phyloP scores from a whole-genome alignment of 345 rosid species.

The Sisymbrium altissimum region DNA sequence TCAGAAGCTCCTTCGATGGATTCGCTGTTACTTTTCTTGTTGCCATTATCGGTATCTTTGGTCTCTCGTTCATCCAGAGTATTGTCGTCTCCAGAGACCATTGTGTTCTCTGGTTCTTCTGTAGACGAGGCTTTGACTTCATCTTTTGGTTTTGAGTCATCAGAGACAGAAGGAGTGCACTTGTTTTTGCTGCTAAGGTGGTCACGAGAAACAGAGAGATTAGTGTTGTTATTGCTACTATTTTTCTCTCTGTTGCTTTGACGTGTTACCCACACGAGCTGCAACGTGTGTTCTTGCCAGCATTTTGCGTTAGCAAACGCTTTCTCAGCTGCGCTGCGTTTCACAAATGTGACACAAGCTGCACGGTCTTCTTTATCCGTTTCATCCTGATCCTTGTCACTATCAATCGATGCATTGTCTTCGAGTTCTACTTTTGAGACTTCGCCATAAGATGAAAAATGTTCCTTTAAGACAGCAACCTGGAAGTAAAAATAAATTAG shows the following conservation, averaged over 20 bases:
- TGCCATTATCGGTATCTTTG: constrained; percentile 11
- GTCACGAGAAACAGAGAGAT: constrained; percentile 32
- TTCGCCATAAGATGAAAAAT: constrained; percentile 74
- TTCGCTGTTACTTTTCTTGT: constrained; percentile 22
- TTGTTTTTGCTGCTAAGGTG: constrained; percentile 34
- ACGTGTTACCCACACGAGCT: constrained; percentile 60
- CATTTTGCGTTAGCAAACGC: constrained; percentile 75
- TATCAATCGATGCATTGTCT: constrained; percentile 41
- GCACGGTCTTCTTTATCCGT: constrained; percentile 38
- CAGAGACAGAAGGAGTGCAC: constrained; percentile 24
- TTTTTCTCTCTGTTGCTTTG: constrained; percentile 31
- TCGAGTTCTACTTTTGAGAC: constrained; percentile 65
- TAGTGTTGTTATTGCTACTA: background rate
- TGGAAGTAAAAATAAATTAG: constrained; percentile 27
- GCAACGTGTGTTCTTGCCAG: constrained; percentile 76
- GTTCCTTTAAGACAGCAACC: constrained; percentile 66
- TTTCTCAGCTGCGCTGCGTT: constrained; percentile 71
- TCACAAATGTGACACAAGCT: constrained; percentile 51
- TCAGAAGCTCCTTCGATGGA: constrained; percentile 36
- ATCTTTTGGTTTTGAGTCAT: constrained; percentile 18
- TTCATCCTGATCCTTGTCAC: constrained; percentile 35
- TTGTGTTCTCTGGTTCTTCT: constrained; percentile 32
- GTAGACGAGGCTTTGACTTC: constrained; percentile 23
- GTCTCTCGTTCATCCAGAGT: constrained; percentile 43
- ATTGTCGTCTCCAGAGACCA: constrained; percentile 37